Evolutionary conservation across 1,284 basidiomycete genomes (phyloP), one percentile per base, ranked within the genome.

Genomic region (Butyriboletus regius): DNA sequence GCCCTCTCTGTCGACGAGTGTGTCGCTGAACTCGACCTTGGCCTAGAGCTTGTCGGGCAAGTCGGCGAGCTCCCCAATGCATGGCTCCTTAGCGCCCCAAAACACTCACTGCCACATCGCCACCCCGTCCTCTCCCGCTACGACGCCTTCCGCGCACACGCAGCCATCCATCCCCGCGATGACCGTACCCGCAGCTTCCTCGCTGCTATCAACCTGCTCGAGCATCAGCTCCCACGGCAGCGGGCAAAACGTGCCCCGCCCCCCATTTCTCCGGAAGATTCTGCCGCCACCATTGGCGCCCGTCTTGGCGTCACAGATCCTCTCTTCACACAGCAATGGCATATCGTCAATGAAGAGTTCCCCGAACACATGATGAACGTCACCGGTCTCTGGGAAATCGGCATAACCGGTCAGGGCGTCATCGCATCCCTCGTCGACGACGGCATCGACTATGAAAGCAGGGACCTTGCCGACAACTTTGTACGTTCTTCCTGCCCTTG

Each of bases 381-480:
- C 18, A 82, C 86, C 0, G 75, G 76, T n/a, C 76, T 92, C 1
- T 94, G 91, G 91, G 83, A 88, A 36, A 77, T 84, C 70, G 91
- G 90, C 1, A 78, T 93, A 55, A 89, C 85, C 1, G 96, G 96
- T 1, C 78, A 84, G 58, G 92, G 91, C 17, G 76, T 98, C 40
- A 87, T 88, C 45, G 83, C 93, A 7, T 90, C 91, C 7, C 76
- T 99, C 45, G 88, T 99, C 24, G 96, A 99, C 67, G 96, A 99
- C 67, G 96, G 96, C 0, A 71, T 99, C 57, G 96, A 98, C 67
- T 88, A 92, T 67, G 81, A 83, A 46, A 91, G 85, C 60, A 81
- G 84, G 22, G 95, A 98, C 69, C 75, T 98, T 42, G 82, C 83
- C 35, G 83, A 77, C 35, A 98, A 98, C 70, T 98, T 97, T 68